Conservation (phyloP, 1,139 yeast species). For the Kurtzmaniella quercitrusa region DNA sequence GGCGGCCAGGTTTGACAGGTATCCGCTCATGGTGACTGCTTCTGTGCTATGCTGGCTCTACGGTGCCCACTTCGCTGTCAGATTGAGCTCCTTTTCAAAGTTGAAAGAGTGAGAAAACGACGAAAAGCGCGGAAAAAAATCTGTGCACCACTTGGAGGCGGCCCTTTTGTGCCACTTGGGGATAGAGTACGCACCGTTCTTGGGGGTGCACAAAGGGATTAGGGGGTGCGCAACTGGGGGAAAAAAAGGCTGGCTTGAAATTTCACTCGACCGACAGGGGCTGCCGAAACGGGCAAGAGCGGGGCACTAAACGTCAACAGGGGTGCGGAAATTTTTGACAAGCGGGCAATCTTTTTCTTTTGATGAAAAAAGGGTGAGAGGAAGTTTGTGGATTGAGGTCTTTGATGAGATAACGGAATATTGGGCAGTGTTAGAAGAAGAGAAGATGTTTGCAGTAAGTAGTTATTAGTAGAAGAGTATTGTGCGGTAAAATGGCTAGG, state of each 20-base stretch:
- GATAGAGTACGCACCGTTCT: constrained; percentile 1
- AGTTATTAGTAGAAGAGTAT: too few relatives aligned
- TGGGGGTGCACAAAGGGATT: not conserved
- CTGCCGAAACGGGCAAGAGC: constrained; percentile 1
- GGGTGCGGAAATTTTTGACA: constrained; percentile 2
- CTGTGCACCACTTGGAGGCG: not conserved
- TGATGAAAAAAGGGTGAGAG: not conserved
- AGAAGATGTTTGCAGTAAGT: too few relatives aligned
- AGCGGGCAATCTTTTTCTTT: too few relatives aligned
- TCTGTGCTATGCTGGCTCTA: not conserved
- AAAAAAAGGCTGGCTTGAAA: not conserved
- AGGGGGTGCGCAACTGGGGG: too few relatives aligned
- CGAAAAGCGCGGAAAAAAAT: constrained; percentile 2
- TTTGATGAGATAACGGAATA: too few relatives aligned
- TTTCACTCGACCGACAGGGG: constrained; percentile 2
- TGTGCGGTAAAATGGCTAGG: too few relatives aligned
- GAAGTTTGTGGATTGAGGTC: not conserved
- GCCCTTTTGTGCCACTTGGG: not conserved
- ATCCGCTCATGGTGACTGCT: constrained; percentile 29
- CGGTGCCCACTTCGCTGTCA: not conserved
- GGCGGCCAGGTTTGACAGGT: constrained; percentile 33
- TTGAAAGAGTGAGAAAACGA: not conserved
- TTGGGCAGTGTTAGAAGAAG: too few relatives aligned
- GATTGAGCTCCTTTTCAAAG: not conserved
- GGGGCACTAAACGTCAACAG: not conserved